Conservation (phyloP, 306 rosid genomes). For the Corylus heterophylla region DNA sequence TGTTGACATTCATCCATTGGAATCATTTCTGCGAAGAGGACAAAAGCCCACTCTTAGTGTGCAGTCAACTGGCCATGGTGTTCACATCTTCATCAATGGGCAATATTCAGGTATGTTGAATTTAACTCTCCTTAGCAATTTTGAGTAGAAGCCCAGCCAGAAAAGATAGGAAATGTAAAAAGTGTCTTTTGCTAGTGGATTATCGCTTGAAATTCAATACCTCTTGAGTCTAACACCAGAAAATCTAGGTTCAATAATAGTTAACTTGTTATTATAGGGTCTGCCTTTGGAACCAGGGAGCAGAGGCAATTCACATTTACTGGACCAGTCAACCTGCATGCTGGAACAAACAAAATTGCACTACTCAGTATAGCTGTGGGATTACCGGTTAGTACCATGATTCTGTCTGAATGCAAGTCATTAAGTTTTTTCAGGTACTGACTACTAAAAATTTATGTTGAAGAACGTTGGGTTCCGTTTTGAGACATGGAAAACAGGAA, state of each 20-base stretch:
- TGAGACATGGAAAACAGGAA: slow-evolving; percentile 79
- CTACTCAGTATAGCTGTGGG: slow-evolving; percentile 92
- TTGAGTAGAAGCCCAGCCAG: neutral
- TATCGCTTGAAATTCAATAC: neutral
- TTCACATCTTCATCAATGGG: slow-evolving; percentile 87
- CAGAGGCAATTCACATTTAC: slow-evolving; percentile 68
- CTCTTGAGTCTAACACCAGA: neutral
- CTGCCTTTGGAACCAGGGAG: slow-evolving; percentile 74
- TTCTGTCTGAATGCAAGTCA: slow-evolving; percentile 8
- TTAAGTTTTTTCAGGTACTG: slow-evolving; percentile 2
- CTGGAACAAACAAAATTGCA: slow-evolving; percentile 79
- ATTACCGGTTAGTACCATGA: slow-evolving; percentile 63
- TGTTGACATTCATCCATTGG: slow-evolving; percentile 70
- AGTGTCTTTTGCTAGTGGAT: neutral
- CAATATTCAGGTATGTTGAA: slow-evolving; percentile 61
- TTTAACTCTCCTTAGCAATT: neutral
- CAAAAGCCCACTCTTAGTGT: slow-evolving; percentile 63
- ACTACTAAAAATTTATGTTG: slow-evolving; percentile 3
- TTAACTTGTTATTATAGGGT: slow-evolving; percentile 51
- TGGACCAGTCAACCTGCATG: slow-evolving; percentile 60
- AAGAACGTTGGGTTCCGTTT: slow-evolving; percentile 84
- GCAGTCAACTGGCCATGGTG: slow-evolving; percentile 83
- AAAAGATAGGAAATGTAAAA: neutral
- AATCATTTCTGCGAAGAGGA: slow-evolving; percentile 70
- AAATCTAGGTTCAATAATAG: slow-evolving; percentile 21